These are phyloP conservation scores for Cymbopogon flexuosus DNA, from an alignment of 202 grass and related monocot genomes.

Conservation along the genomic window DNA sequence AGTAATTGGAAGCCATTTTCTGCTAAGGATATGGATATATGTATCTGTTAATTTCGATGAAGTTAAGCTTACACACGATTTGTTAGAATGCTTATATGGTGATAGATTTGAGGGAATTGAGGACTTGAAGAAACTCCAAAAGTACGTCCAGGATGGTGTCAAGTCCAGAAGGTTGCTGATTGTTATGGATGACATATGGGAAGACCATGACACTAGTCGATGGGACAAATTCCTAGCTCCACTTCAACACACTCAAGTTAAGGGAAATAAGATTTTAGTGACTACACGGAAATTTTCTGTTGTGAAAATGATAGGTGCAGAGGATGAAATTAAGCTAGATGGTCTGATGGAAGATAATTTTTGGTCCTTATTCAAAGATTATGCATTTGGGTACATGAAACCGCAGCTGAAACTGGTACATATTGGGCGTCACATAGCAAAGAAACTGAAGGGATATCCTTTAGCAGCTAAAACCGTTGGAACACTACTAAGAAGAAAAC, in stretches of 20 bases:
- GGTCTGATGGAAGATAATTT: background rate
- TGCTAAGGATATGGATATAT: conserved; percentile 16
- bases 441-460: conserved; percentile 31
- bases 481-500: background rate
- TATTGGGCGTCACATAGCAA: conserved; percentile 20
- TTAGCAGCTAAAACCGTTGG: conserved; percentile 32
- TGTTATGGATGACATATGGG: conserved; percentile 37
- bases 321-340: background rate
- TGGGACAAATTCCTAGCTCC: conserved; percentile 23
- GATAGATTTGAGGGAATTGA: conserved; percentile 11
- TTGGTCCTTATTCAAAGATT: conserved; percentile 22
- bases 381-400: conserved; percentile 12
- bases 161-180: conserved; percentile 28
- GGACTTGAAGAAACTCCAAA: background rate
- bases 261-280: conserved; percentile 24
- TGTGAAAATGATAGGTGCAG: background rate
- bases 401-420: background rate
- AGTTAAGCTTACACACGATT: conserved; percentile 12
- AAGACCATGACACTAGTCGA: background rate
- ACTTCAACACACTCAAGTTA: background rate
- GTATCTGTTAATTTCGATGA: conserved; percentile 22
- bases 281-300: conserved; percentile 25
- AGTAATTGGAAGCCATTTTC: background rate
- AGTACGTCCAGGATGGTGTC: background rate
- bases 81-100: conserved; percentile 7